Conservation (phyloP, 305 asterid genomes). For the Ajuga reptans region DNA sequence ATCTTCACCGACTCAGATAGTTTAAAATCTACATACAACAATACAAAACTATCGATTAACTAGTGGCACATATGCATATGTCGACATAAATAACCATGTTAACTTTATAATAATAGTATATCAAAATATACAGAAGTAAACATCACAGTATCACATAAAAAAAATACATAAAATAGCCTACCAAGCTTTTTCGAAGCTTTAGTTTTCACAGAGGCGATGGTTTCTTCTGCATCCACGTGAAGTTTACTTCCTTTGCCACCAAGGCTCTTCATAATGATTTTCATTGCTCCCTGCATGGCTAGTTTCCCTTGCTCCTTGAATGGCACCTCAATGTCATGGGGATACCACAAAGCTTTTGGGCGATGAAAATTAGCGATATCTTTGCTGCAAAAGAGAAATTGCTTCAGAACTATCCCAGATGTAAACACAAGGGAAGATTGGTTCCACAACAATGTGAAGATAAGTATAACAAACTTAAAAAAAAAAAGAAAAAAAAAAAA, state of each 20-base stretch:
- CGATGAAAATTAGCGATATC: slow-evolving; percentile 97
- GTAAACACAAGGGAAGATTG: slow-evolving; percentile 16
- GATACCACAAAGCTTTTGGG: slow-evolving; percentile 93
- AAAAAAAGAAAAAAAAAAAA: slow-evolving; percentile 5
- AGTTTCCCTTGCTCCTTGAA: slow-evolving; percentile 68
- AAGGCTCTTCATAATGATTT: slow-evolving; percentile 91
- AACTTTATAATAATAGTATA: background rate
- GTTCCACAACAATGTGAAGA: slow-evolving; percentile 10
- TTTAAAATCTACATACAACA: slow-evolving; percentile 59
- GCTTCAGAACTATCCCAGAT: slow-evolving; percentile 26
- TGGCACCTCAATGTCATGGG: slow-evolving; percentile 94
- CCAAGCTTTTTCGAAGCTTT: slow-evolving; percentile 98
- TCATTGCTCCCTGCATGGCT: slow-evolving; percentile 75
- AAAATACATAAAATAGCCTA: slow-evolving; percentile 24
- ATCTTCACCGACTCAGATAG: slow-evolving; percentile 91
- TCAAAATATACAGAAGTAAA: slow-evolving; percentile 4
- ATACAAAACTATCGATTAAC: slow-evolving; percentile 9
- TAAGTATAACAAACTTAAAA: slow-evolving; percentile 17
- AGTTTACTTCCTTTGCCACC: slow-evolving; percentile 97
- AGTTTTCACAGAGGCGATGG: slow-evolving; percentile 69
- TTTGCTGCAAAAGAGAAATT: slow-evolving; percentile 60
- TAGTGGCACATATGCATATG: background rate
- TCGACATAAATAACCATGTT: background rate
- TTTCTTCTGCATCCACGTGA: slow-evolving; percentile 90
- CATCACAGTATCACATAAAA: background rate